Evolutionary conservation across 83 land plant genomes (phyloP), one percentile per base, ranked within the genome.

Genomic region (Picea mariana): DNA sequence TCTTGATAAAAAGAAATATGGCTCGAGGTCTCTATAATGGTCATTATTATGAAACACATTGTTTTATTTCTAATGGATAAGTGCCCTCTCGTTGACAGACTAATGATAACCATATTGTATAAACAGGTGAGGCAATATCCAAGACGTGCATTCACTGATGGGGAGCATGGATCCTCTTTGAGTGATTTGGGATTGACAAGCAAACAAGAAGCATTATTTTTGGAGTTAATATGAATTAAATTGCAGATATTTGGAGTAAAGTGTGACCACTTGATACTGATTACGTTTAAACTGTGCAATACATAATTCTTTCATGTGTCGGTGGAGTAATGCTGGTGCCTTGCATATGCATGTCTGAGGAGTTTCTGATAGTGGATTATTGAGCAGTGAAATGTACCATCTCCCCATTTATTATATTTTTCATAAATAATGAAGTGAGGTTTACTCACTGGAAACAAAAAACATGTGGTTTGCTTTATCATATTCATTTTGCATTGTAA

Each of bases 91-190:
- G 26, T 27, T 17, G 49, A 17, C 13, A 31, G 60, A 31, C 34
- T 60, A 13, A 60, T 60, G 44, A 9, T 61, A 60, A 62, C 6
- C n/a, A n/a, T 24, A 26, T 63, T 67, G 6, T 49, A 24, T 83
- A 66, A 38, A 60, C n/a, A 95, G 98, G 98, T 95, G 77, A 90
- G 93, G 82, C 96, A 92, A 26, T 95, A 85, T 80, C 98, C 98
- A 58, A 87, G 98, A 20, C 87, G 89, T 31, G 96, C 94, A 20
- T 95, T 93, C 76, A 87, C 85, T 64, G 95, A 87, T 79, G 92
- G 83, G 66, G 98, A 93, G 71, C 88, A 87, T 72, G 81, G 64
- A 31, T 55, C 79, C 60, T 85, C 95, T 20, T 82, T 95, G 60
- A 84, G 78, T 62, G 92, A 89, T 42, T 88, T 95, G 31, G 98